Evolutionary conservation across 345 rosid genomes (phyloP), one percentile per base, ranked within the genome.

Genomic region (Psidium friedrichsthalianum): DNA sequence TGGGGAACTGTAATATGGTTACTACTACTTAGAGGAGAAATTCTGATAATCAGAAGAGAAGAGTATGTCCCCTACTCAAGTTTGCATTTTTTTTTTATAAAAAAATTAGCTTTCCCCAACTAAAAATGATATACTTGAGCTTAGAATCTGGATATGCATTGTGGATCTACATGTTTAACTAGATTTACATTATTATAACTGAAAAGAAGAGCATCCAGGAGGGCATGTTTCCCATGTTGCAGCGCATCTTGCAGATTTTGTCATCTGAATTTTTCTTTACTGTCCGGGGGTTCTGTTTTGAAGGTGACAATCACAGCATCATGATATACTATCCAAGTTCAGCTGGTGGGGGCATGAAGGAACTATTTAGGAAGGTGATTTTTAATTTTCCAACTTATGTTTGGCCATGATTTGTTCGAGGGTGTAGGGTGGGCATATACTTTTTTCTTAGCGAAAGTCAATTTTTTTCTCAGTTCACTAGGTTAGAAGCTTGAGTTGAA

Each of bases 261-360:
- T 18, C 44, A 32, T 69, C 78, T 69, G 47, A 64, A 25, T 56
- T 56, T 64, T 54, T 51, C 14, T 21, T 61, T 82, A 56, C 42
- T 84, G 40, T 27, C 16, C 14, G 69, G 55, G 85, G 90, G 51
- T 89, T 83, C 83, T 87, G 86, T 91, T 90, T 64, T 88, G 69
- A 87, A 96, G 98, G 98, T 87, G 99, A 98, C 90, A 93, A 98
- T 89, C 99, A 98, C 89, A 95, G 98, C 84, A 98, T 98, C 86
- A 95, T 96, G 99, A 94, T 98, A 90, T 98, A 98, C 89, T 98
- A 98, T 84, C 99, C 99, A 69, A 98, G 98, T 88, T 95, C 99
- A 80, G 99, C 99, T 2, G 99, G 99, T 87, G 98, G 99, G 86
- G 99, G 99, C 61, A 98, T 98, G 99, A 98, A 98, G 89, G 99